phyloP scores from a whole-genome alignment of 495 filamentous ascomycete genomes.

The Penicillium subrubescens region DNA sequence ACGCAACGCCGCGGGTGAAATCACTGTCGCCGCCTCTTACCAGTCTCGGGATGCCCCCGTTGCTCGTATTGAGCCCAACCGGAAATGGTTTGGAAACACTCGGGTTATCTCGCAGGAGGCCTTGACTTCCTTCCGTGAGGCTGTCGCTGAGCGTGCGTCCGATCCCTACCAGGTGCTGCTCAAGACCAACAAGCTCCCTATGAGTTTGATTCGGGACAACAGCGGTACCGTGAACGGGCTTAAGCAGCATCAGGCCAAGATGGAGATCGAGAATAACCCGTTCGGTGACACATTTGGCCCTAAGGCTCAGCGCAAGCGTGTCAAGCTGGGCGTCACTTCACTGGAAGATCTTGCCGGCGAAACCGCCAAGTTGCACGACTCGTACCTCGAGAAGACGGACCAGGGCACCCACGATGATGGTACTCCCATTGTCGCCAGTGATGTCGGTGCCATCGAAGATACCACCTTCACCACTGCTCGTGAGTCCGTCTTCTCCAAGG shows the following conservation, averaged over 20 bases:
- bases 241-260: slow-evolving; percentile 93
- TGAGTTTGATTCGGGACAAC: slow-evolving; percentile 74
- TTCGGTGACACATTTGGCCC: slow-evolving; percentile 92
- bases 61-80: slow-evolving; percentile 89
- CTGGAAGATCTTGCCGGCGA: slow-evolving; percentile 81
- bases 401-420: slow-evolving; percentile 72
- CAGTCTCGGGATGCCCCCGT: slow-evolving; percentile 77
- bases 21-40: slow-evolving; percentile 82
- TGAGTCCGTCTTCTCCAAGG: slow-evolving; percentile 92
- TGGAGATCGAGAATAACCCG: slow-evolving; percentile 82
- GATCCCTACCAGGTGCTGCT: slow-evolving; percentile 92
- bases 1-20: slow-evolving; percentile 72
- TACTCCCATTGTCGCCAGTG: slow-evolving; percentile 53
- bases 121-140: slow-evolving; percentile 81
- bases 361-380: slow-evolving; percentile 73
- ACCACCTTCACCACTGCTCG: slow-evolving; percentile 66
- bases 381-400: slow-evolving; percentile 76
- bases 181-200: slow-evolving; percentile 91
- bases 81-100: slow-evolving; percentile 81
- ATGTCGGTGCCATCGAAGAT: slow-evolving; percentile 53
- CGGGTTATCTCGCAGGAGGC: slow-evolving; percentile 70
- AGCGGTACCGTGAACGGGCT: slow-evolving; percentile 67
- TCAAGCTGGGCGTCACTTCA: slow-evolving; percentile 79
- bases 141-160: slow-evolving; percentile 83
- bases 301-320: slow-evolving; percentile 87